Evolutionary conservation across 2,329 filamentous ascomycete genomes (phyloP).

Genomic region (Alternaria arborescens): DNA sequence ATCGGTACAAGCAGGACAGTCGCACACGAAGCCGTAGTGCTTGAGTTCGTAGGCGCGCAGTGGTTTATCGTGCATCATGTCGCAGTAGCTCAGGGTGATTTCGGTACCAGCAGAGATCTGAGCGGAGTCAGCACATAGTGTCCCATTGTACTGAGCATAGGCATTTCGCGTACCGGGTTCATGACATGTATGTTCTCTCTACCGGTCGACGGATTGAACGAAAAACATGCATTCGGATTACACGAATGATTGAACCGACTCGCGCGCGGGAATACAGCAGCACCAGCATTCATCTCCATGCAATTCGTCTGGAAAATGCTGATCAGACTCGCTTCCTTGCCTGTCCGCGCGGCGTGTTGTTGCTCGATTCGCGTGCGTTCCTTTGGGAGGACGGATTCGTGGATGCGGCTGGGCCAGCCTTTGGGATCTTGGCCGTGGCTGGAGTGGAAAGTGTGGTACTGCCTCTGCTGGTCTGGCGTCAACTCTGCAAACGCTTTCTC

Average conservation of each 20-base stretch:
- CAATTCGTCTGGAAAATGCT: conserved; percentile 55
- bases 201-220: conserved; percentile 43
- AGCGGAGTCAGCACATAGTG: too few species aligned
- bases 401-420: conserved; percentile 39
- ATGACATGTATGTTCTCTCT: conserved; percentile 48
- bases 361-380: conserved; percentile 41
- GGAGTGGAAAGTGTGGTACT: conserved; percentile 43
- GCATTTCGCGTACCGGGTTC: conserved; percentile 32
- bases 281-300: conserved; percentile 46
- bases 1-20: conserved; percentile 49
- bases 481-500: conserved; percentile 34
- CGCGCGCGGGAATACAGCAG: conserved; percentile 48
- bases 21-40: conserved; percentile 50
- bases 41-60: conserved; percentile 44
- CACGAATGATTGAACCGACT: conserved; percentile 55
- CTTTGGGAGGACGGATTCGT: conserved; percentile 21
- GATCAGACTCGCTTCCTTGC: conserved; percentile 28
- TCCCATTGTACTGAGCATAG: too few species aligned
- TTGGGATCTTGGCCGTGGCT: conserved; percentile 38
- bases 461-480: conserved; percentile 22
- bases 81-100: conserved; percentile 51
- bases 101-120: conserved; percentile 42
- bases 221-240: conserved; percentile 51
- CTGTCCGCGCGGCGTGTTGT: conserved; percentile 43
- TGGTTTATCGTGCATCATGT: conserved; percentile 43